A percentile compares a stretch with the other conserved stretches of the same genome.
Conservation (phyloP, 306 rosid species). For the Vigna nakashimae region DNA sequence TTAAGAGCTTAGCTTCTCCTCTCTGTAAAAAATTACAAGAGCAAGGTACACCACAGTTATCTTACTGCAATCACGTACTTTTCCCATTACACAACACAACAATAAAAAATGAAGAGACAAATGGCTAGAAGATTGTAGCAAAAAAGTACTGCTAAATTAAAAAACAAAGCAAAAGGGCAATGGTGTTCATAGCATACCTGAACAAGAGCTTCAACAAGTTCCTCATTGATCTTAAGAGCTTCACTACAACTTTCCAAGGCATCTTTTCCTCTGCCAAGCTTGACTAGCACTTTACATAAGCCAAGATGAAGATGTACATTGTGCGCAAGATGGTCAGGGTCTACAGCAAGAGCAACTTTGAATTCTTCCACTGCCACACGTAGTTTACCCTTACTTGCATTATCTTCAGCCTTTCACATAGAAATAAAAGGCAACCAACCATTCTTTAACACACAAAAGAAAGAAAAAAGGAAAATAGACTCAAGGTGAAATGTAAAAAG, state of each 20-base stretch:
- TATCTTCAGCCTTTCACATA: constrained; percentile 89
- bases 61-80: constrained; percentile 4
- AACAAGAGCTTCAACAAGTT: constrained; percentile 86
- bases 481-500: constrained; percentile 10
- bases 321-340: constrained; percentile 85
- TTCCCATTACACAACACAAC: constrained; percentile 23
- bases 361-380: constrained; percentile 91
- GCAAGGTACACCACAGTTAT: constrained; percentile 1
- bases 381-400: constrained; percentile 84
- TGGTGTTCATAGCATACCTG: constrained; percentile 64
- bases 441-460: constrained; percentile 40
- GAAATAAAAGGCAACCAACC: constrained; percentile 34
- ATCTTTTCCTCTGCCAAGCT: constrained; percentile 96
- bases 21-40: constrained; percentile 61
- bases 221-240: constrained; percentile 78
- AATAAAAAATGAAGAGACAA: constrained; percentile 9
- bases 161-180: constrained; percentile 36
- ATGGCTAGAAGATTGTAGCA: constrained; percentile 23
- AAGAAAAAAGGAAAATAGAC: constrained; percentile 25
- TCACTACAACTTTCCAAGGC: constrained; percentile 87
- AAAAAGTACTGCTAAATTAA: not conserved
- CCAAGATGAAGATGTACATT: constrained; percentile 95
- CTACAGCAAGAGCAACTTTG: constrained; percentile 79
- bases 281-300: constrained; percentile 86
- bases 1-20: constrained; percentile 95